These are phyloP conservation scores for Phytophthora lateralis DNA, from an alignment of 352 stramenopile genomes.

Conservation along the genomic window DNA sequence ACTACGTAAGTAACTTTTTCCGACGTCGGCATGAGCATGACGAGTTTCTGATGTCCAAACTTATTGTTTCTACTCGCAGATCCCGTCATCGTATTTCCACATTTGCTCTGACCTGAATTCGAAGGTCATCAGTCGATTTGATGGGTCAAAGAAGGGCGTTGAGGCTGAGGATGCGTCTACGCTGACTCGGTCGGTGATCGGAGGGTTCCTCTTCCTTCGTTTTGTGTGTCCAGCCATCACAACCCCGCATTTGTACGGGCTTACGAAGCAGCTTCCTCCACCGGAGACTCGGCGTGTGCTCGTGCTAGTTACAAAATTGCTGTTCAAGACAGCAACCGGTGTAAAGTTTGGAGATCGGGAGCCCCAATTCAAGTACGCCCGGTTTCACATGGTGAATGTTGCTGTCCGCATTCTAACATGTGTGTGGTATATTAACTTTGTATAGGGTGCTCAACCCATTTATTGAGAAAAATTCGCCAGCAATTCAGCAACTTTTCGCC, in stretches of 20 bases:
- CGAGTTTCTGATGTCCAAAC: background rate
- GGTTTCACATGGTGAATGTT: background rate
- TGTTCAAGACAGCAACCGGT: conserved; percentile 89
- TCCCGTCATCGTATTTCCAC: conserved; percentile 75
- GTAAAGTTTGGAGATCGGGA: conserved; percentile 88
- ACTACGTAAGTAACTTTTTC: conserved; percentile 32
- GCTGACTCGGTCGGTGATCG: conserved; percentile 80
- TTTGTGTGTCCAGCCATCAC: conserved; percentile 90
- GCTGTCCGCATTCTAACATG: background rate
- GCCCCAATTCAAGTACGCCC: conserved; percentile 73
- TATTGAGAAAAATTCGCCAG: conserved; percentile 80
- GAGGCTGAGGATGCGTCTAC: conserved; percentile 60
- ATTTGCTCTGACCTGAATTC: conserved; percentile 79
- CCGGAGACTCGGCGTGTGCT: conserved; percentile 80
- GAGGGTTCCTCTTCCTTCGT: conserved; percentile 87
- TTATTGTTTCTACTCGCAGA: conserved; percentile 32
- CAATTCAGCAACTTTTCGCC: conserved; percentile 81
- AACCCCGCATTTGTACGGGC: conserved; percentile 83
- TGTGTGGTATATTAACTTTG: conserved; percentile 1
- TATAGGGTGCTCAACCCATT: conserved; percentile 86
- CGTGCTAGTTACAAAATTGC: conserved; percentile 87
- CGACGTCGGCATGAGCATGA: background rate
- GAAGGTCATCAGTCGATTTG: conserved; percentile 74
- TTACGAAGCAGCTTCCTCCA: conserved; percentile 72
- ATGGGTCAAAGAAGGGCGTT: conserved; percentile 61